These are phyloP conservation scores for Talaromyces piceae DNA, from an alignment of 2,329 filamentous ascomycete species.

Conservation along the genomic window DNA sequence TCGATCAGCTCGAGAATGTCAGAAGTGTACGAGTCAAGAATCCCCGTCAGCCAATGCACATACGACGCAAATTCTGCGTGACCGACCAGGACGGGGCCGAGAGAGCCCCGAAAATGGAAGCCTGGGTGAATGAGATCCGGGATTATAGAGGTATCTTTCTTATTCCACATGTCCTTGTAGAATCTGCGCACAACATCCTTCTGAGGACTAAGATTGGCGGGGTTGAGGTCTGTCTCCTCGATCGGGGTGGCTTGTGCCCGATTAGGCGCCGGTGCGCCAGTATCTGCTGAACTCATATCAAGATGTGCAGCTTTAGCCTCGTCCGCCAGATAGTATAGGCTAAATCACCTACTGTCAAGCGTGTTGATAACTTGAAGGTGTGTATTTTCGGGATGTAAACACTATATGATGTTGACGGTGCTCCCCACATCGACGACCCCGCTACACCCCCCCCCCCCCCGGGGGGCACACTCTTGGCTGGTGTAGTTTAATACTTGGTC, in stretches of 20 bases:
- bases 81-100: not conserved
- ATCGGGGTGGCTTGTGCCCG: not conserved
- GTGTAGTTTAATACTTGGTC: no score
- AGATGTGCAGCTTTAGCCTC: not conserved
- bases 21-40: not conserved
- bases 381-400: not conserved
- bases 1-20: not conserved
- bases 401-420: no score
- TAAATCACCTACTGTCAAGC: not conserved
- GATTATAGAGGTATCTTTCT: not conserved
- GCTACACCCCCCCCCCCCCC: not conserved
- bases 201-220: not conserved
- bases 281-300: not conserved
- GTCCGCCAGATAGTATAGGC: not conserved
- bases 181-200: not conserved
- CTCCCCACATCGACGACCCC: not conserved
- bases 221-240: not conserved
- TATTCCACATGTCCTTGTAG: not conserved
- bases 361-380: not conserved
- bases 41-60: not conserved
- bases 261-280: not conserved
- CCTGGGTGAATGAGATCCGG: not conserved
- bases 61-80: not conserved
- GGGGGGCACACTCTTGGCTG: no score
- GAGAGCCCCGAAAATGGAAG: not conserved